Base-by-base conservation (phyloP, 768 basidiomycete species). In the Tylopilus subfusipes region DNA sequence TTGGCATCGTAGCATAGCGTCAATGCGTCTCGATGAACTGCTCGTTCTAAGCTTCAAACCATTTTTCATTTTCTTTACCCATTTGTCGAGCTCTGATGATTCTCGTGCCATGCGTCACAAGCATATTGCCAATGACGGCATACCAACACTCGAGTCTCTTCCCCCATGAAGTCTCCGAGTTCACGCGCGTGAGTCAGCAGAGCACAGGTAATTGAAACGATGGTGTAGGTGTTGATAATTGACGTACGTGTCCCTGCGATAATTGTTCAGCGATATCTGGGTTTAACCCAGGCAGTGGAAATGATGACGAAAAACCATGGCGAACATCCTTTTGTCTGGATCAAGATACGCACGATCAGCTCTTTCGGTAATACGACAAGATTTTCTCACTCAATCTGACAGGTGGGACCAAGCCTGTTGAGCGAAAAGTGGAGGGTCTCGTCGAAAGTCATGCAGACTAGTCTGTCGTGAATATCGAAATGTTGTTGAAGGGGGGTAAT, bases 211-310 rank as follows among this genome's bases (percentile, higher is more conserved):
- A 2, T 58, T 58, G 36, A 58, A 49, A 25, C 57, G 54, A n/a
- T 54, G 57, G 4, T 54, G 57, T 0, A 59, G 24, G 14, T 58
- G 57, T 4, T 16, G 50, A 24, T 59, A 53, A 13, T 33, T 31
- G 1, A 34, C 57, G 19, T 39, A 54, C 1, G 30, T 24, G 11
- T 54, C 57, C 2, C 49, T 34, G 22, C 11, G 25, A 27, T 4
- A 51, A 25, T 58, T 50, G 12, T 58, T 45, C 4, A 58, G 7
- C 8, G 51, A 51, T 30, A 16, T 48, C 7, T 49, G 58, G 22
- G 60, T 54, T 3, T 42, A 59, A 51, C 58, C 53, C 18, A 53
- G 18, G 38, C 57, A 58, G 25, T 58, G 57, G 36, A 59, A 39
- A 9, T 53, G 45, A 13, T 59, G 57, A 36, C 50, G 44, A 36